Evolutionary conservation across 2,329 filamentous ascomycete genomes (phyloP).

Genomic region (Rutstroemia sp.): DNA sequence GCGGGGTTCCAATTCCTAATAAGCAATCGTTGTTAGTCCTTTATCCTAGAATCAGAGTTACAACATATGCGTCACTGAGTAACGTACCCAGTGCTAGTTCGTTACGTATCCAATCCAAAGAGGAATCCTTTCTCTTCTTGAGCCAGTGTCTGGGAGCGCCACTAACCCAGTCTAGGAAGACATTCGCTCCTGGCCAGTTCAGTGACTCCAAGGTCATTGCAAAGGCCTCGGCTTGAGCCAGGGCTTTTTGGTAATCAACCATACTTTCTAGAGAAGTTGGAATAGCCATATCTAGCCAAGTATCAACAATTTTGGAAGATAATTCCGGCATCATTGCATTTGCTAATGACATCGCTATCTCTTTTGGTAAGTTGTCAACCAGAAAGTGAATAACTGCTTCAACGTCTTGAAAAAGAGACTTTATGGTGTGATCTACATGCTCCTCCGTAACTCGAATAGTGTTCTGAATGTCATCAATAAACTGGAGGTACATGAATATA

Average conservation of each 20-base stretch:
- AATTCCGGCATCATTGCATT: slow-evolving; percentile 63
- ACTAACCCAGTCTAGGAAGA: slow-evolving; percentile 72
- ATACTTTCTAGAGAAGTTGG: slow-evolving; percentile 69
- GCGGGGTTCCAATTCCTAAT: slow-evolving; percentile 56
- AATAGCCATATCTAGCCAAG: slow-evolving; percentile 70
- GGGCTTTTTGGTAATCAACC: slow-evolving; percentile 59
- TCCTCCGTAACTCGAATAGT: slow-evolving; percentile 36
- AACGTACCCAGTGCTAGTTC: slow-evolving; percentile 45
- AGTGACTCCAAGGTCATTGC: slow-evolving; percentile 53
- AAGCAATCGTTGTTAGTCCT: neutral
- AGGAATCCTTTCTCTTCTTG: slow-evolving; percentile 70
- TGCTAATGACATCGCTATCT: slow-evolving; percentile 55
- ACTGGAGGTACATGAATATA: no score
- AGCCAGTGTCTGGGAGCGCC: slow-evolving; percentile 81
- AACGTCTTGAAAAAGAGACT: slow-evolving; percentile 47
- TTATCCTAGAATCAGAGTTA: no score
- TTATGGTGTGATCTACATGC: slow-evolving; percentile 38
- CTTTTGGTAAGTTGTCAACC: slow-evolving; percentile 42
- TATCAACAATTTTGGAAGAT: slow-evolving; percentile 57
- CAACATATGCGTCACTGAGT: neutral
- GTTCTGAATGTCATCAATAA: slow-evolving; percentile 28
- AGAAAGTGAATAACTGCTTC: slow-evolving; percentile 45
- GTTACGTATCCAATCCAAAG: slow-evolving; percentile 66
- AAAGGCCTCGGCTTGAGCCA: slow-evolving; percentile 59
- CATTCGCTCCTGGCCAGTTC: slow-evolving; percentile 54